Evolutionary conservation across 768 basidiomycete species (phyloP).

Genomic region (Serendipita sp.): DNA sequence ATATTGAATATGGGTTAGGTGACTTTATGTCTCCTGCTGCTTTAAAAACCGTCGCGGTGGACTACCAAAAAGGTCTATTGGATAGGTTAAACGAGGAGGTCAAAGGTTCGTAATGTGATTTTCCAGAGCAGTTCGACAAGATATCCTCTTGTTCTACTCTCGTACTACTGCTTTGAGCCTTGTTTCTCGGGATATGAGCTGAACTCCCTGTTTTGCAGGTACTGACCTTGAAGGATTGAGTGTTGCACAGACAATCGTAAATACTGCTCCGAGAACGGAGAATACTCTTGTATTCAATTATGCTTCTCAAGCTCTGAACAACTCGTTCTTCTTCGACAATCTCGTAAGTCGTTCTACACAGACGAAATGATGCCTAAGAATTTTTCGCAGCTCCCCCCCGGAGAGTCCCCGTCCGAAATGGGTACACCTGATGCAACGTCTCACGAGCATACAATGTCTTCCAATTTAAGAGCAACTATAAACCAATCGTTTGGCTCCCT

Average conservation of each 20-base stretch:
- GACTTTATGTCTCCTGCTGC: slow-evolving; percentile 63
- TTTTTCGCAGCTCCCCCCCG: background rate
- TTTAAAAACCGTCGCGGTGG: slow-evolving; percentile 52
- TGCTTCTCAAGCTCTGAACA: slow-evolving; percentile 84
- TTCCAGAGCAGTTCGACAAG: background rate
- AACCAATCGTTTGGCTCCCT: slow-evolving; percentile 36
- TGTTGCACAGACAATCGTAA: slow-evolving; percentile 58
- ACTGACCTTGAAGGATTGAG: slow-evolving; percentile 38
- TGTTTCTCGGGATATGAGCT: background rate
- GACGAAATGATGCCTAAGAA: background rate
- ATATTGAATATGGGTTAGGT: slow-evolving; percentile 54
- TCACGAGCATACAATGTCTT: slow-evolving; percentile 25
- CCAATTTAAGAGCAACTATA: slow-evolving; percentile 23
- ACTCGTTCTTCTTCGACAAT: slow-evolving; percentile 79
- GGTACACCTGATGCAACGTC: slow-evolving; percentile 12
- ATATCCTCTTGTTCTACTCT: slow-evolving; percentile 4
- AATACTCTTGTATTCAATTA: slow-evolving; percentile 71
- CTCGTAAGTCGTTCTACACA: slow-evolving; percentile 41
- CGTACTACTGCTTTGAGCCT: background rate
- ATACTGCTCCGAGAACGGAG: slow-evolving; percentile 40
- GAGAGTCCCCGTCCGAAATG: background rate
- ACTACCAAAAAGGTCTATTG: slow-evolving; percentile 76
- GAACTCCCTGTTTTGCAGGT: slow-evolving; percentile 21
- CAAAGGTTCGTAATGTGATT: slow-evolving; percentile 32
- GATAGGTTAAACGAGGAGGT: slow-evolving; percentile 61